phyloP scores from a whole-genome alignment of 1,139 yeast species.

The Pneumocystis wakefieldiae region DNA sequence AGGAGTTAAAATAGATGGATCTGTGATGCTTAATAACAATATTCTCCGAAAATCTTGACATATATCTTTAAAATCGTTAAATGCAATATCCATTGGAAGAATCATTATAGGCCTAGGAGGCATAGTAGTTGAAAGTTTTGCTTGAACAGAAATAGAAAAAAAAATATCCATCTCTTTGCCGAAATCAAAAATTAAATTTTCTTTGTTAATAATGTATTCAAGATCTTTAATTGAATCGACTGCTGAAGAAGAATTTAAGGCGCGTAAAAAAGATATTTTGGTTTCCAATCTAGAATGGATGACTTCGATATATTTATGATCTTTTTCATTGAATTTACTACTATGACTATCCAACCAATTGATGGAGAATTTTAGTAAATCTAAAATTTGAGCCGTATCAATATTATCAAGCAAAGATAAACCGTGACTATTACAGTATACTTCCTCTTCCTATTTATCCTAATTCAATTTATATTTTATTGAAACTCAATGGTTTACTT shows the following conservation, averaged over 20 bases:
- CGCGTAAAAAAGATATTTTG: not conserved
- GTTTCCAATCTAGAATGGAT: not conserved
- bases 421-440: not conserved
- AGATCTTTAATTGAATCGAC: not conserved
- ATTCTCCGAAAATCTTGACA: slow-evolving; percentile 5
- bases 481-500: not conserved
- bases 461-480: not conserved
- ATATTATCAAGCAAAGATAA: not conserved
- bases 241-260: not conserved
- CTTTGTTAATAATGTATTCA: not conserved
- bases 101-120: slow-evolving; percentile 11
- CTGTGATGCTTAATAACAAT: not conserved
- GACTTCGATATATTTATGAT: not conserved
- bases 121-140: slow-evolving; percentile 7
- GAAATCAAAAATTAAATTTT: slow-evolving; percentile 1
- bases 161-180: not conserved
- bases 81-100: slow-evolving; percentile 5
- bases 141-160: slow-evolving; percentile 4
- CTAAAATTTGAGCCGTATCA: not conserved
- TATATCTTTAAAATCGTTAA: not conserved
- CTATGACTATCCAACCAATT: not conserved
- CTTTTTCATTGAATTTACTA: not conserved
- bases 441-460: not conserved
- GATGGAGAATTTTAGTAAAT: not conserved
- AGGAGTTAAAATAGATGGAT: not conserved